phyloP scores from a whole-genome alignment of 2,329 filamentous ascomycete genomes.

The Drechslerella coelobrocha region DNA sequence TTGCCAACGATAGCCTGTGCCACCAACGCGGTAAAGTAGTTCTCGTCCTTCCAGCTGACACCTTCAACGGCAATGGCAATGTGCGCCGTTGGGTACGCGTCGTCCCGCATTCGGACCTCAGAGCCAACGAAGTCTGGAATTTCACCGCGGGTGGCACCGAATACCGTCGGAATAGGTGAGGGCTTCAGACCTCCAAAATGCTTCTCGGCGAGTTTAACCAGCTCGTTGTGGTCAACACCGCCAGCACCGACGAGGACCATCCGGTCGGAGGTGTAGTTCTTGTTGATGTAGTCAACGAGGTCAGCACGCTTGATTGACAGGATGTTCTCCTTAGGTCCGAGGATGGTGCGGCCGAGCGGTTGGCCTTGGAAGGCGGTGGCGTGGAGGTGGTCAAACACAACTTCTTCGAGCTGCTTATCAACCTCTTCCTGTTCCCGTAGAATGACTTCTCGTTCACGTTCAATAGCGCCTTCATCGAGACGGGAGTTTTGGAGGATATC shows the following conservation, averaged over 20 bases:
- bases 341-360: conserved; percentile 94
- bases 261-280: conserved; percentile 98
- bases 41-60: conserved; percentile 98
- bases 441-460: conserved; percentile 98
- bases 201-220: conserved; percentile 95
- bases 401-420: conserved; percentile 99
- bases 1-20: conserved; percentile 99
- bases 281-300: conserved; percentile 95
- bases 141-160: conserved; percentile 74
- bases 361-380: conserved; percentile 97
- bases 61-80: conserved; percentile 98
- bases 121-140: conserved; percentile 96
- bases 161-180: conserved; percentile 74
- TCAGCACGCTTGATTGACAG: conserved; percentile 91
- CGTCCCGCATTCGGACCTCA: conserved; percentile 92
- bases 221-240: conserved; percentile 89
- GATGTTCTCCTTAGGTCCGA: conserved; percentile 98
- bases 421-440: conserved; percentile 99
- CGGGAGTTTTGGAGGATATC: conserved; percentile 99
- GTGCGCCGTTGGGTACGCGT: conserved; percentile 94
- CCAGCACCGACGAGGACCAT: conserved; percentile 98
- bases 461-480: conserved; percentile 88
- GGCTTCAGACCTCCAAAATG: conserved; percentile 80
- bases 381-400: conserved; percentile 98
- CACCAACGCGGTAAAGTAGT: conserved; percentile 98